Percentiles rank a stretch among this genome's conserved stretches.
phyloP scores from a whole-genome alignment of 345 rosid species.

The Linum tenue region DNA sequence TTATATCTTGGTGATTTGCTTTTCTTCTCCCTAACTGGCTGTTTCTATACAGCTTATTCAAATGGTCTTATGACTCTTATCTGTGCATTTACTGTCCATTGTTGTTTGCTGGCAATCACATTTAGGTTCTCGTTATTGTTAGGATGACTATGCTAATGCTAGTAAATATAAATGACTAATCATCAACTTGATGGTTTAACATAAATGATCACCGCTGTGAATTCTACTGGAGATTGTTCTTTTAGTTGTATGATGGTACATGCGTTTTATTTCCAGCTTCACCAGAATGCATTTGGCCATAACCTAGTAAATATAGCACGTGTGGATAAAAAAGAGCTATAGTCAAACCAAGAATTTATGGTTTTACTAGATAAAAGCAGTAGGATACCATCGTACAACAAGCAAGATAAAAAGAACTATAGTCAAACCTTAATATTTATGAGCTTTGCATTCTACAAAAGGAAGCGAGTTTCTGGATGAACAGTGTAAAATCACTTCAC shows the following conservation, averaged over 20 bases:
- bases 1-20: conserved; percentile 42
- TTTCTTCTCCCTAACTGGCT: background rate
- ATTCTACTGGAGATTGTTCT: background rate
- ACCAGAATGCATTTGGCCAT: background rate
- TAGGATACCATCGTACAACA: no score
- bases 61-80: background rate
- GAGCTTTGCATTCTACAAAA: background rate
- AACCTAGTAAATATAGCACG: no score
- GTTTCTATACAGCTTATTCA: no score
- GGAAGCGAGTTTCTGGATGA: background rate
- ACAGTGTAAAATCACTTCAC: background rate
- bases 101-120: background rate
- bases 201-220: background rate
- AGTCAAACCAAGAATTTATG: background rate
- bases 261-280: background rate
- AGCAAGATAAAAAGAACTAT: background rate
- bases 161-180: background rate
- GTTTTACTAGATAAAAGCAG: no score
- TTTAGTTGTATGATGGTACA: background rate
- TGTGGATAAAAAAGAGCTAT: background rate
- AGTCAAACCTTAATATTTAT: background rate
- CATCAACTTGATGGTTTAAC: no score
- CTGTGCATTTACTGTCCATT: background rate
- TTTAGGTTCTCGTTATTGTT: background rate
- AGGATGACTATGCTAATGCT: background rate